These are phyloP conservation scores for Fusarium keratoplasticum DNA, from an alignment of 2,329 filamentous ascomycete genomes.

Conservation along the genomic window DNA sequence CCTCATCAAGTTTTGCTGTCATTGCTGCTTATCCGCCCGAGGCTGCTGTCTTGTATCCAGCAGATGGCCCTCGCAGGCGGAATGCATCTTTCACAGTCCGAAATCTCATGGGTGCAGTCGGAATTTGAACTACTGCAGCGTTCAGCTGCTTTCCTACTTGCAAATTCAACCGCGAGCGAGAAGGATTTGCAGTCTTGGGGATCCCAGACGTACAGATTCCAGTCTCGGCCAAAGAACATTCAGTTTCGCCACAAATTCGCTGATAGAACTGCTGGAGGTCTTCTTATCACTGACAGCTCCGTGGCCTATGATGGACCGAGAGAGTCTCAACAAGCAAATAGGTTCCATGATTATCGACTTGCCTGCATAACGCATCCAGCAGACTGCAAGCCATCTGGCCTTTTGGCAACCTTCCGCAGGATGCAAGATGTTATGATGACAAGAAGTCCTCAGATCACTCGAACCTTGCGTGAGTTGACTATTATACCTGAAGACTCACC, in stretches of 20 bases:
- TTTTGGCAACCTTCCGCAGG: neutral
- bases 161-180: neutral
- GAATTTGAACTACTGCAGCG: neutral
- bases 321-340: neutral
- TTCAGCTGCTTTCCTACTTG: neutral
- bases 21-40: neutral
- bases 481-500: neutral
- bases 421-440: neutral
- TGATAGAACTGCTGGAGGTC: neutral
- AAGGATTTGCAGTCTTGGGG: neutral
- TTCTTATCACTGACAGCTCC: neutral
- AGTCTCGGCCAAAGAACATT: neutral
- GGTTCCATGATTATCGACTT: neutral
- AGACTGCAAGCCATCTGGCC: neutral
- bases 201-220: neutral
- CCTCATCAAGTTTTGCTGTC: neutral
- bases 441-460: neutral
- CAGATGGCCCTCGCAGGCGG: neutral
- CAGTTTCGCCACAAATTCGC: neutral
- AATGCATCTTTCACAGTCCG: neutral
- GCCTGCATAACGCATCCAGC: neutral
- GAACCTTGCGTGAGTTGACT: neutral
- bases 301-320: neutral
- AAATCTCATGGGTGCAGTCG: neutral
- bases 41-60: neutral